Evolutionary conservation across 164 flowering plant species (phyloP), one percentile per base, ranked within the genome.

Genomic region (Magnolia changhungtana): DNA sequence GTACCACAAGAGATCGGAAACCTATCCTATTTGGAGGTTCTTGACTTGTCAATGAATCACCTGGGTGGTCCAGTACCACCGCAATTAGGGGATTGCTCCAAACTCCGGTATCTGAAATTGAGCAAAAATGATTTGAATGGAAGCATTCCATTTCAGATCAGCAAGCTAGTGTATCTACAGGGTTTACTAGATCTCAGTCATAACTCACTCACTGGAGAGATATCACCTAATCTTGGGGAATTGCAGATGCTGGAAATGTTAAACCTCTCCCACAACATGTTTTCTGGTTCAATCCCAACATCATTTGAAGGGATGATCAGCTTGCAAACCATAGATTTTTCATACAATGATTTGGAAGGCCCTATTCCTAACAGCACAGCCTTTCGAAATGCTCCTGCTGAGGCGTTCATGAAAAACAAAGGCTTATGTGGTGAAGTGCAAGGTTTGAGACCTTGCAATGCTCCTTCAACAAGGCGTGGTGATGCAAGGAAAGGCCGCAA

Each of bases 401-500:
- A 63, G 10, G 52, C 55, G 1, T 73, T 73, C 37, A 31, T 10
- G 6, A 37, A 63, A 5, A 74, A 74, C 45, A 24, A 49, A 13
- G 55, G 18, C 19, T 64, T 74, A 37, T 74, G 76, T 65, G 76
- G 76, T 45, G 55, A 64, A 64, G 23, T 50, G 8, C 37, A 23
- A 73, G 70, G 69, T 45, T 50, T 74, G n/a, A 69, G 11, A 8
- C 70, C 69, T 4, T 74, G 76, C 69, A 50, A 49, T 14, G 13
- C 69, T 2, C 65, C 76, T 50, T 10, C 27, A 0, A 37, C 50
- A 64, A 21, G 7, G 84, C 1, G 81, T 89, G n/a, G 84, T 77
- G 0, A 85, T 78, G 88, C 88, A 65, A 27, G 19, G n/a, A 16
- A 37, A 45, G 18, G 31, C 19, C 0, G 9, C 31, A 3, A 20